Conservation (phyloP, 192 early-diverging fungal species). For the Podila minutissima region DNA sequence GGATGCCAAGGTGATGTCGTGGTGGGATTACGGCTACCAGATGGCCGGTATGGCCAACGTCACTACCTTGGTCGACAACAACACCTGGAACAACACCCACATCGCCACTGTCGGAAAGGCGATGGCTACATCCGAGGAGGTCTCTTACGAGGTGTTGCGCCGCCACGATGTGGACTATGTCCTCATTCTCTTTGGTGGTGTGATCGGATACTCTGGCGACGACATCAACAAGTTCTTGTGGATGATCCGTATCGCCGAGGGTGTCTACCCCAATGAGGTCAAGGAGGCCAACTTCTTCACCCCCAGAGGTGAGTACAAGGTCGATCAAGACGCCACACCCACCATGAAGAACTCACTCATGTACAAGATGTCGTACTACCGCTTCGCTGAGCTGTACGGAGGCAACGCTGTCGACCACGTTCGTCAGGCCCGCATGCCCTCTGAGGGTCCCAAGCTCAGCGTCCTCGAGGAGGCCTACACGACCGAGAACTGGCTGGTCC, state of each 20-base stretch:
- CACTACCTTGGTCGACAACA: conserved; percentile 98
- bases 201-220: conserved; percentile 98
- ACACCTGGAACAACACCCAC: conserved; percentile 99
- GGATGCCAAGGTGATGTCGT: conserved; percentile 95
- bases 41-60: conserved; percentile 99
- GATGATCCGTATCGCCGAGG: conserved; percentile 99
- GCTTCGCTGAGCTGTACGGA: conserved; percentile 91
- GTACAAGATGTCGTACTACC: conserved; percentile 98
- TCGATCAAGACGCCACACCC: conserved; percentile 88
- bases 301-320: conserved; percentile 87
- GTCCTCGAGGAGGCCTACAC: conserved; percentile 95
- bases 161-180: conserved; percentile 98
- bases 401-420: conserved; percentile 85
- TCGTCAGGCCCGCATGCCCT: conserved; percentile 78
- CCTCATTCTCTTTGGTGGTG: conserved; percentile 95
- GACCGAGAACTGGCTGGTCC: conserved; percentile 97
- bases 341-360: conserved; percentile 94
- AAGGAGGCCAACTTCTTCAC: conserved; percentile 92
- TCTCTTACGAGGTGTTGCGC: conserved; percentile 90
- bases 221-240: conserved; percentile 99
- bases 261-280: conserved; percentile 96
- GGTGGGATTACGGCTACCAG: conserved; percentile 99
- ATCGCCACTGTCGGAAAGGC: conserved; percentile 97
- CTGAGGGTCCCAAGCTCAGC: conserved; percentile 80
- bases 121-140: conserved; percentile 91